A percentile compares a stretch with the other conserved stretches of the same genome.
Evolutionary conservation across 345 rosid species (phyloP).

Genomic region (Mangifera indica): DNA sequence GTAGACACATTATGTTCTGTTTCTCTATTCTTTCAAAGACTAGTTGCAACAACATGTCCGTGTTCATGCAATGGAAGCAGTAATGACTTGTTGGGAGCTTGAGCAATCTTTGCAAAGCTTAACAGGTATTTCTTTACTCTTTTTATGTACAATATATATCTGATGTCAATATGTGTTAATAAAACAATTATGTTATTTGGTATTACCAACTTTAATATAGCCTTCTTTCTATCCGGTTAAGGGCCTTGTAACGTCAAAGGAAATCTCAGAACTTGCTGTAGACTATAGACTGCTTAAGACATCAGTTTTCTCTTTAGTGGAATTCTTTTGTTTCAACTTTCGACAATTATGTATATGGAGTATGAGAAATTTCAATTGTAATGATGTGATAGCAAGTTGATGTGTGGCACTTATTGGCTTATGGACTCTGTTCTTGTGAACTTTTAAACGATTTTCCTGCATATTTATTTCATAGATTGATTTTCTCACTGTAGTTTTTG

Average conservation of each 20-base stretch:
- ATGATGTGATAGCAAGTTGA: background rate
- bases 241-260: background rate
- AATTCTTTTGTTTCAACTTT: background rate
- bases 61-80: constrained; percentile 90
- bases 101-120: constrained; percentile 73
- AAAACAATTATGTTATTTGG: background rate
- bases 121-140: constrained; percentile 42
- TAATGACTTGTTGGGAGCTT: constrained; percentile 82
- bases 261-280: background rate
- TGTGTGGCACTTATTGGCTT: background rate
- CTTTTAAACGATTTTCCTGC: background rate
- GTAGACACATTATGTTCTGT: background rate
- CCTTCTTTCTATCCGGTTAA: background rate
- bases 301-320: background rate
- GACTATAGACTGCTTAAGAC: background rate
- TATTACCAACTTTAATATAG: background rate
- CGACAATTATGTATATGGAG: background rate
- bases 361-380: background rate
- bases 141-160: background rate
- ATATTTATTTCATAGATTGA: background rate
- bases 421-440: background rate
- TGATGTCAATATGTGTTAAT: background rate
- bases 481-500: background rate
- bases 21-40: constrained; percentile 72
- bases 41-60: constrained; percentile 86